Evolutionary conservation across 2,329 filamentous ascomycete species (phyloP).

Genomic region (Seiridium unicorne): DNA sequence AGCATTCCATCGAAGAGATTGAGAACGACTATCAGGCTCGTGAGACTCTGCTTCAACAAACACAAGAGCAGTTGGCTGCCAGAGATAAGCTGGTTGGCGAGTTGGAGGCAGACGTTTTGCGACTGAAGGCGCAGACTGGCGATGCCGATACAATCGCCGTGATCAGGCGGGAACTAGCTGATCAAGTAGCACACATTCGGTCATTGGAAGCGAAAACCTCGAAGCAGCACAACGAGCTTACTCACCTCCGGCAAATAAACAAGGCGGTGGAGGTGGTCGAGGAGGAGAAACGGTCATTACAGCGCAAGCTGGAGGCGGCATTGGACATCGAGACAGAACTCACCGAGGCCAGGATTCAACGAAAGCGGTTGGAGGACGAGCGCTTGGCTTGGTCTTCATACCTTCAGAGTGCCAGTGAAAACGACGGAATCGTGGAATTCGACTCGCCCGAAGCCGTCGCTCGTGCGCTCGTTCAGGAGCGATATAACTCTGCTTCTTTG

Average conservation of each 20-base stretch:
- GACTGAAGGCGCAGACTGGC: constrained; percentile 80
- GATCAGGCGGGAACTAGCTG: constrained; percentile 82
- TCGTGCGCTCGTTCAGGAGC: constrained; percentile 77
- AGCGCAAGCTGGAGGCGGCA: constrained; percentile 74
- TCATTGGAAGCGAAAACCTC: constrained; percentile 77
- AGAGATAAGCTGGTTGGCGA: constrained; percentile 70
- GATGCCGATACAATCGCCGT: constrained; percentile 83
- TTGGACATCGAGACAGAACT: constrained; percentile 74
- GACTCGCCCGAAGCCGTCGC: constrained; percentile 87
- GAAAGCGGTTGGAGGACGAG: constrained; percentile 86
- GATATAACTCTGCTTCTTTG: constrained; percentile 76
- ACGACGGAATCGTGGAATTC: constrained; percentile 67
- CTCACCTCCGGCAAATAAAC: constrained; percentile 75
- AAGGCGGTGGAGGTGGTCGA: constrained; percentile 92
- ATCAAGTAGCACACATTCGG: constrained; percentile 90
- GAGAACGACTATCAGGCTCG: constrained; percentile 57
- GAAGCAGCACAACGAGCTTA: constrained; percentile 77
- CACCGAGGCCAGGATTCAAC: constrained; percentile 75
- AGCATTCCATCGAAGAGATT: constrained; percentile 53
- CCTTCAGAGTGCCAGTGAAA: constrained; percentile 65
- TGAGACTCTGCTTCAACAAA: constrained; percentile 54
- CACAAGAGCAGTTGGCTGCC: constrained; percentile 66
- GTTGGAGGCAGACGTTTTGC: constrained; percentile 79
- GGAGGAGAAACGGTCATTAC: constrained; percentile 85
- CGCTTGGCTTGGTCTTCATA: constrained; percentile 83